A percentile compares a stretch with the other conserved stretches of the same genome.
Evolutionary conservation across 2,329 filamentous ascomycete genomes (phyloP).

Genomic region (Aspergillus fumigatus): DNA sequence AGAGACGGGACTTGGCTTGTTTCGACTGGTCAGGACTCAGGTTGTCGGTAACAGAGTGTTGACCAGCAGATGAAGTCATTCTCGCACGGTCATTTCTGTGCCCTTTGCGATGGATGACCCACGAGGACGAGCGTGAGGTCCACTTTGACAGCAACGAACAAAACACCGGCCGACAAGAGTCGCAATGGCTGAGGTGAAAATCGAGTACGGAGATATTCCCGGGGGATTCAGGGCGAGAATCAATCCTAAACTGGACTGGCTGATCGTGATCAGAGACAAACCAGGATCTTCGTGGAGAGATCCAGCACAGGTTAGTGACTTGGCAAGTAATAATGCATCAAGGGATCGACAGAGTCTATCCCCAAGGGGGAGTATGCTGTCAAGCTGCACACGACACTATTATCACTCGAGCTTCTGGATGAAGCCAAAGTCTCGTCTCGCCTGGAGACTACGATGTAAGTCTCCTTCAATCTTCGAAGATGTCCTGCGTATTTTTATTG

Average conservation of each 20-base stretch:
- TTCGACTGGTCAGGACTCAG: background rate
- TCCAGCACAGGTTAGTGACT: background rate
- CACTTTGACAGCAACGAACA: background rate
- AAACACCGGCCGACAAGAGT: too few relatives aligned
- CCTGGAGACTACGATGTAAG: too few relatives aligned
- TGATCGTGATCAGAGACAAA: background rate
- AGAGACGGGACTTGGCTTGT: background rate
- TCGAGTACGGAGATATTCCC: too few relatives aligned
- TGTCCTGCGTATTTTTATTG: too few relatives aligned
- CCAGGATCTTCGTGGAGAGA: background rate
- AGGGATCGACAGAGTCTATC: too few relatives aligned
- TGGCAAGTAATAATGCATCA: background rate
- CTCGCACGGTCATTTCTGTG: background rate
- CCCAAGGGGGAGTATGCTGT: too few relatives aligned
- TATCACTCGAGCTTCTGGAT: too few relatives aligned
- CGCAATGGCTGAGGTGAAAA: too few relatives aligned
- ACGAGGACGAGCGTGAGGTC: background rate
- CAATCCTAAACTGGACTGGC: background rate
- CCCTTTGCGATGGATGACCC: background rate
- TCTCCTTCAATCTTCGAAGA: too few relatives aligned
- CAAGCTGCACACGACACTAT: too few relatives aligned
- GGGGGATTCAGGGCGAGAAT: too few relatives aligned
- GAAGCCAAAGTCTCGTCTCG: too few relatives aligned
- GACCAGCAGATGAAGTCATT: background rate
- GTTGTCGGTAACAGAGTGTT: background rate